A percentile compares a stretch with the other conserved stretches of the same genome.
phyloP scores from a whole-genome alignment of 805 yeast genomes.

The Helenozyma rhizophorensis region DNA sequence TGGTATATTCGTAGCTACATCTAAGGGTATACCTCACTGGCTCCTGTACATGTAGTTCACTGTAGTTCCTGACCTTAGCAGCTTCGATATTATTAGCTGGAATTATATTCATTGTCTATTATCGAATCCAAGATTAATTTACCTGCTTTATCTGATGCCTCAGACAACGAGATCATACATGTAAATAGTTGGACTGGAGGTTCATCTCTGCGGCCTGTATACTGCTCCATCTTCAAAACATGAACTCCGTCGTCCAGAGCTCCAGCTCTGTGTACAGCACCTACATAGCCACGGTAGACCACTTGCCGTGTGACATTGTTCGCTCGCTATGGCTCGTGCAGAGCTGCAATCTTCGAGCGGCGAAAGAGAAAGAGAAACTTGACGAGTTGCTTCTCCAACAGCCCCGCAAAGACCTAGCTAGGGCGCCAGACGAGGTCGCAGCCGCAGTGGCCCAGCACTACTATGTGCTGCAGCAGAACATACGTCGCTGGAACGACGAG shows the following conservation, averaged over 20 bases:
- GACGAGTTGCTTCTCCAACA: conserved; percentile 13
- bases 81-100: too few relatives aligned
- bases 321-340: conserved; percentile 42
- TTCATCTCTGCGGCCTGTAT: neutral
- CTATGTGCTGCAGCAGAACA: conserved; percentile 1
- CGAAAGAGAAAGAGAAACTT: conserved; percentile 18
- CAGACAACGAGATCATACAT: too few relatives aligned
- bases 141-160: too few relatives aligned
- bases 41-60: too few relatives aligned
- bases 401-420: neutral
- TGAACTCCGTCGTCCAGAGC: conserved; percentile 17
- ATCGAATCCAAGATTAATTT: too few relatives aligned
- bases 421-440: neutral
- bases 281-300: conserved; percentile 40
- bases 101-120: too few relatives aligned
- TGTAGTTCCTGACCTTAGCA: too few relatives aligned
- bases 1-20: too few relatives aligned
- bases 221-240: neutral
- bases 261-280: conserved; percentile 31
- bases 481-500: conserved; percentile 8
- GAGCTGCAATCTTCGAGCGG: conserved; percentile 27
- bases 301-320: conserved; percentile 40
- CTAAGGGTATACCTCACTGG: too few relatives aligned
- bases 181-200: too few relatives aligned
- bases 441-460: conserved; percentile 2